These are phyloP conservation scores for Yamadazyma philogaea DNA, from an alignment of 805 yeast species.

Conservation along the genomic window DNA sequence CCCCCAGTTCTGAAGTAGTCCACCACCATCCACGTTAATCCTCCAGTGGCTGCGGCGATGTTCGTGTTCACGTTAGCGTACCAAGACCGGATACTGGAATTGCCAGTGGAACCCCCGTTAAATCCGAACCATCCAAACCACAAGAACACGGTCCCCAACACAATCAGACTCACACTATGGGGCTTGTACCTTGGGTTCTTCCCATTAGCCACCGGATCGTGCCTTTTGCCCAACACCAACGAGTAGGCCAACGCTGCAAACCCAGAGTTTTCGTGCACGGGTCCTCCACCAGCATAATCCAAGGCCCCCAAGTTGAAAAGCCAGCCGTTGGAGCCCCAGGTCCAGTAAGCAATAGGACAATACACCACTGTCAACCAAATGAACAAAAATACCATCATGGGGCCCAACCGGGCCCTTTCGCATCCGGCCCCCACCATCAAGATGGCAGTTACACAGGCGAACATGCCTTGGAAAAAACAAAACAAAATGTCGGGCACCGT, in stretches of 20 bases:
- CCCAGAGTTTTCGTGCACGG: constrained; percentile 94
- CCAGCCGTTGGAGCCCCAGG: constrained; percentile 97
- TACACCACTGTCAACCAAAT: constrained; percentile 94
- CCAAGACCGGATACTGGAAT: constrained; percentile 89
- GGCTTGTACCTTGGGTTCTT: constrained; percentile 89
- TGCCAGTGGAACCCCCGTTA: constrained; percentile 98
- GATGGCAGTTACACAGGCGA: constrained; percentile 89
- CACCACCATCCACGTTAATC: constrained; percentile 88
- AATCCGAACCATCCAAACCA: constrained; percentile 99
- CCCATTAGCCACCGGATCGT: constrained; percentile 66
- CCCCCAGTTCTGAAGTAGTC: constrained; percentile 85
- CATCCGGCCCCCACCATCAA: constrained; percentile 97
- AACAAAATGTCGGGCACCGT: constrained; percentile 88
- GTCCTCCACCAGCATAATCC: constrained; percentile 99
- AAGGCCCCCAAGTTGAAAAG: constrained; percentile 74
- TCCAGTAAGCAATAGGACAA: constrained; percentile 96
- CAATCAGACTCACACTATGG: constrained; percentile 86
- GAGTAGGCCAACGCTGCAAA: constrained; percentile 95
- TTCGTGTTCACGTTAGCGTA: constrained; percentile 92
- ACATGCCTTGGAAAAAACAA: constrained; percentile 94
- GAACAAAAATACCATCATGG: constrained; percentile 93
- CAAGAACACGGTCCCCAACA: constrained; percentile 87
- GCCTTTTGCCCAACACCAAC: constrained; percentile 85
- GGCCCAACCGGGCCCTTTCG: constrained; percentile 93
- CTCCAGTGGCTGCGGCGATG: constrained; percentile 91